Evolutionary conservation across 345 rosid genomes (phyloP), one percentile per base, ranked within the genome.

Genomic region (Linum lewisii): DNA sequence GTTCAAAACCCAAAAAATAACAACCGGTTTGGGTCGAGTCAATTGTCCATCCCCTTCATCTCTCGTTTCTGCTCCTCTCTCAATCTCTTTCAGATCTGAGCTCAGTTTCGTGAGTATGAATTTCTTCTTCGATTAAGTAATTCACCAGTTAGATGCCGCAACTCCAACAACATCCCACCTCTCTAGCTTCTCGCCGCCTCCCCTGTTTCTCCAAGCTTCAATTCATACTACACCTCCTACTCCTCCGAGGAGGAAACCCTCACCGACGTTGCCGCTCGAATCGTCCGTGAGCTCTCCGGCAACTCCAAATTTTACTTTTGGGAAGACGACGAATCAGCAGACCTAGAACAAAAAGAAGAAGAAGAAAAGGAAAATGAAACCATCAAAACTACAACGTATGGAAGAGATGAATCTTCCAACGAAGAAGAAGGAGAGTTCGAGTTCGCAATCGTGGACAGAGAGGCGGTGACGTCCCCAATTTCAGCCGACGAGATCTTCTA

Each of bases 401-500:
- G 34, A 5, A 29, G 34, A 29, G 34, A 42, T 42, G 47, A 16
- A 29, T 29, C 34, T 29, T 29, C 34, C 4, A 29, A 8, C 18
- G 58, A 38, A 0, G 68, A 38, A 0, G 75, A 74, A 1, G 75
- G 57, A 0, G 79, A 78, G 21, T 71, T 74, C 21, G 78, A 74
- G 57, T 78, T 78, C 59, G 66, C 79, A 4, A 49, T 72, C 38
- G 58, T 62, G 13, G 21, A 51, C 51, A 57, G 29, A n/a, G 74
- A 61, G 5, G 58, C 57, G 1, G 69, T 36, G 14, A 21, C 50
- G 25, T 57, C 73, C 0, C 74, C 79, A 16, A 60, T 68, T 15
- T 22, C 77, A 0, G 82, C 82, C 0, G 82, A 72, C 24, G 79
- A 78, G 23, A 64, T 75, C 52, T 60, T 74, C 76, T 57, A 49